Base-by-base conservation (phyloP, 495 filamentous ascomycete species). In the Xylaria grammica region DNA sequence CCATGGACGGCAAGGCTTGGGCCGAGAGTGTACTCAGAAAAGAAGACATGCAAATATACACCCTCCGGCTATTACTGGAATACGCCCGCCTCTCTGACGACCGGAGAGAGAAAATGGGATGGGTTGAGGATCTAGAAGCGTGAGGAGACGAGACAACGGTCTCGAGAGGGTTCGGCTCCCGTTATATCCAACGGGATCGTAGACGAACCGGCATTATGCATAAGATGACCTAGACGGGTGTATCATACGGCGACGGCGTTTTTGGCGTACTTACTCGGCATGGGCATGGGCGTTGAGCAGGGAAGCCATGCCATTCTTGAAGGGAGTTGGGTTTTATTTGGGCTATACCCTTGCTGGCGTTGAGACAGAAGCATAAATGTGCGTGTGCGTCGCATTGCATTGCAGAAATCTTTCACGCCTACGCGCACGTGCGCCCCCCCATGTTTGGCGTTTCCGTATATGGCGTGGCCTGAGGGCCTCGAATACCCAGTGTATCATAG, bases 21-120 rank as follows among this genome's bases (percentile, higher is more conserved):
- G 89, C 89, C 1, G 81, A 87, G 42, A 83, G 80, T 49, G 88
- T 89, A n/a, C 75, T 92, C 46, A 75, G 90, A 32, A 79, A 79
- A 57, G 90, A 91, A 58, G 90, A 92, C 70, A 90, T 92, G 75
- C 84, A 90, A 65, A 81, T 93, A 24, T 92, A 92, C 74, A 81
- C 86, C 29, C 82, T 88, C 63, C 73, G 90, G 44, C 71, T 93
- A 40, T 77, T 92, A 51, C 80, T 93, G 17, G 90, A 92, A 71
- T 93, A 91, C 69, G 90, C 82, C 1, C 78, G 90, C 26, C 72
- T 93, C 17, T 77, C 81, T 49, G 88, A 91, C 69, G 88, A 91
- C 67, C 78, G 83, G 32, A 79, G 90, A 55, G 86, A 91, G 65
- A 79, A 67, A 10, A 82, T 92, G 74, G 90, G 88, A 8, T 92